Conservation (phyloP, 2,329 filamentous ascomycete genomes). For the Orbilia quercus region DNA sequence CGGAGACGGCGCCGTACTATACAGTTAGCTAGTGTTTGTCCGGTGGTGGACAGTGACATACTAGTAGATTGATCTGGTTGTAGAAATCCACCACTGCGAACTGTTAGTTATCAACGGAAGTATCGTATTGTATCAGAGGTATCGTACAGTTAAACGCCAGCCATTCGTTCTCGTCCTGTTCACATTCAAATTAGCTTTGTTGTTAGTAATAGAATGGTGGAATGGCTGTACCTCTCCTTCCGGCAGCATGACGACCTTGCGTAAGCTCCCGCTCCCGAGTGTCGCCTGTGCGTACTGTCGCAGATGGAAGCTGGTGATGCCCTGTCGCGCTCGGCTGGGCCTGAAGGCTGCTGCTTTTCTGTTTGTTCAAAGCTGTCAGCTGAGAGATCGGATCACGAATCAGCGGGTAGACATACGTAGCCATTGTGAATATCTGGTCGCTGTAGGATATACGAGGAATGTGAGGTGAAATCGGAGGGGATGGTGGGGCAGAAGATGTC, state of each 20-base stretch:
- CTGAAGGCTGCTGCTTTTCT: constrained; percentile 70
- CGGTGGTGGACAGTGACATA: constrained; percentile 13
- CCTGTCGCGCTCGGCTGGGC: constrained; percentile 83
- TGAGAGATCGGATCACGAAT: not conserved
- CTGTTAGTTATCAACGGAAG: not conserved
- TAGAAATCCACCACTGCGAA: constrained; percentile 95
- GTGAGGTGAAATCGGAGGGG: constrained; percentile 3
- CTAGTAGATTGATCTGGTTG: constrained; percentile 97
- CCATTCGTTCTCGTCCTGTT: constrained; percentile 92
- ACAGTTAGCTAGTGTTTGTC: not conserved
- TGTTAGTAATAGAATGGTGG: not conserved
- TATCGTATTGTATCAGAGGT: not conserved
- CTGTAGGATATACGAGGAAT: not conserved
- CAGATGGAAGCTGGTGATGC: constrained; percentile 90
- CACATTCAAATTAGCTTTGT: constrained; percentile 3
- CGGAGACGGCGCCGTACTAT: constrained; percentile 92
- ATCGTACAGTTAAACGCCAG: constrained; percentile 89
- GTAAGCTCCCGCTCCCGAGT: constrained; percentile 89
- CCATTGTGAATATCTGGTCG: constrained; percentile 30
- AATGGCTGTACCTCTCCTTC: constrained; percentile 76
- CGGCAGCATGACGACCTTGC: constrained; percentile 95
- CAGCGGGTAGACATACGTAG: constrained; percentile 23
- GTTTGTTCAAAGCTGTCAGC: constrained; percentile 11
- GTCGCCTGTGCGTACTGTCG: constrained; percentile 98
- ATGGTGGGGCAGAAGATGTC: constrained; percentile 6